Percentiles rank a stretch among this genome's conserved stretches.
Evolutionary conservation across 805 yeast genomes (phyloP).

Genomic region (Wickerhamomyces mucosus): DNA sequence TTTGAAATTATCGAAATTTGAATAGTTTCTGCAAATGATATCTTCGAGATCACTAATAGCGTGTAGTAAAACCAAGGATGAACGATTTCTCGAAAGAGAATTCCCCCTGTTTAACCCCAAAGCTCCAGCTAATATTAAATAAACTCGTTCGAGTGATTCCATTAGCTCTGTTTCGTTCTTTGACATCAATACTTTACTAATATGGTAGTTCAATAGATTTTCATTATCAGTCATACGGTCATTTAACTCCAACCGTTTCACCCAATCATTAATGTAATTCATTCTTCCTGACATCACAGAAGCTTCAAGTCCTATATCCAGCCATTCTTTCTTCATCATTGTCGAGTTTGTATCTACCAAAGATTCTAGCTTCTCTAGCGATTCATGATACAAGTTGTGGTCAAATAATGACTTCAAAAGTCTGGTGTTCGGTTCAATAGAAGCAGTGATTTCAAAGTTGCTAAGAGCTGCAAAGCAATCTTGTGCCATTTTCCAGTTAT

Average conservation of each 20-base stretch:
- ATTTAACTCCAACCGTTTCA: constrained; percentile 36
- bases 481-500: constrained; percentile 80
- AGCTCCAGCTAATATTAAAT: constrained; percentile 49
- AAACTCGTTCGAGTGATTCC: constrained; percentile 39
- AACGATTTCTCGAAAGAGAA: constrained; percentile 41
- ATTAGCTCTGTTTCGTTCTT: constrained; percentile 30
- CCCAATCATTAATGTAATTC: constrained; percentile 47
- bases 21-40: constrained; percentile 2
- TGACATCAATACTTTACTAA: constrained; percentile 54
- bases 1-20: constrained; percentile 3
- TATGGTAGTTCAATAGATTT: constrained; percentile 47
- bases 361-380: constrained; percentile 13
- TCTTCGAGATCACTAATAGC: constrained; percentile 47
- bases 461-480: constrained; percentile 71
- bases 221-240: constrained; percentile 38
- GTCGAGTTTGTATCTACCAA: constrained; percentile 3
- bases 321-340: constrained; percentile 34
- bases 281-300: constrained; percentile 57
- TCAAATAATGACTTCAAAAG: constrained; percentile 63
- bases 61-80: constrained; percentile 45
- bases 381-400: constrained; percentile 64
- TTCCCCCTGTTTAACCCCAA: constrained; percentile 39
- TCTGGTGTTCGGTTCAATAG: constrained; percentile 32
- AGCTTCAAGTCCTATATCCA: constrained; percentile 64
- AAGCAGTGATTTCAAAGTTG: constrained; percentile 23